Percentiles rank a stretch among this genome's conserved stretches.
These are phyloP conservation scores for Solanum chacoense DNA, from an alignment of 305 asterid species.

Conservation along the genomic window DNA sequence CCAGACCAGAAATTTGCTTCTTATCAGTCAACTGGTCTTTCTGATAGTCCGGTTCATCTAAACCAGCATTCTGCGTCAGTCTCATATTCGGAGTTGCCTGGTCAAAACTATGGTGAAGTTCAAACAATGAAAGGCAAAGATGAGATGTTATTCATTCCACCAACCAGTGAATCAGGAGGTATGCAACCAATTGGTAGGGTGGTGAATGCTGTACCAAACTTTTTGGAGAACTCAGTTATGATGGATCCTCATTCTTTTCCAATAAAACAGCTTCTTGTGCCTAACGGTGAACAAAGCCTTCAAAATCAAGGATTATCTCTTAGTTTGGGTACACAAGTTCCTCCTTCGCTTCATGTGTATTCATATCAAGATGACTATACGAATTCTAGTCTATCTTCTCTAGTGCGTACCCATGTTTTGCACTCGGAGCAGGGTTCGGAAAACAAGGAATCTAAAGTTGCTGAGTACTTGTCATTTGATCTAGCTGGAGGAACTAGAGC, in stretches of 20 bases:
- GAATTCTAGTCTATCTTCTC: conserved; percentile 26
- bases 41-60: conserved; percentile 25
- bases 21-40: conserved; percentile 26
- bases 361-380: conserved; percentile 37
- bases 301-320: conserved; percentile 57
- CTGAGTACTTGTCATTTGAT: conserved; percentile 43
- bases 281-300: conserved; percentile 22
- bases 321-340: conserved; percentile 51
- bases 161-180: conserved; percentile 14
- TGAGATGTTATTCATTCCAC: conserved; percentile 34
- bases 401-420: conserved; percentile 24
- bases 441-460: conserved; percentile 24
- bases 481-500: conserved; percentile 18
- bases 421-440: conserved; percentile 23
- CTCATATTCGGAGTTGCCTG: conserved; percentile 26
- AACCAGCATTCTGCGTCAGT: conserved; percentile 24
- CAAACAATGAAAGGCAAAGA: conserved; percentile 24
- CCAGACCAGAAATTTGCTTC: conserved; percentile 29
- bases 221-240: conserved; percentile 22
- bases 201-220: conserved; percentile 18
- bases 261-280: conserved; percentile 15
- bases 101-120: conserved; percentile 19
- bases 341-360: conserved; percentile 22
- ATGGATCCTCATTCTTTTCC: conserved; percentile 23
- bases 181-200: conserved; percentile 23